A percentile compares a stretch with the other conserved stretches of the same genome.
Evolutionary conservation across 1,139 yeast genomes (phyloP).

Genomic region (Protomyces pachydermus): DNA sequence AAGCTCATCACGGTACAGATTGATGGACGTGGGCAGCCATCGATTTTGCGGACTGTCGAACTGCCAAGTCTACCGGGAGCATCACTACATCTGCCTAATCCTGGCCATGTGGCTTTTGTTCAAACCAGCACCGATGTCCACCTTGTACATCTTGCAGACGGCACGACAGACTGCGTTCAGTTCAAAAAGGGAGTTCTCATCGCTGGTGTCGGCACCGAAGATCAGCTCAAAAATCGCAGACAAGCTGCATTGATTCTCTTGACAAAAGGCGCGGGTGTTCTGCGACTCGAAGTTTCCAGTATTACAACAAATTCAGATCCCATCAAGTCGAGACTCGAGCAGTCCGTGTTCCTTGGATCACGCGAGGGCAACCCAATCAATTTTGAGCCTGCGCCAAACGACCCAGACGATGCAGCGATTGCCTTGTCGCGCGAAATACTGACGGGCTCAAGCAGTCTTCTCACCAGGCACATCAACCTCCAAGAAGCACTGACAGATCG

Average conservation of each 20-base stretch:
- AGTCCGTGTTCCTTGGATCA: conserved; percentile 63
- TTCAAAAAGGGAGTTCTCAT: conserved; percentile 53
- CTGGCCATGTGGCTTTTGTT: conserved; percentile 58
- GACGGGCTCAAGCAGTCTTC: conserved; percentile 46
- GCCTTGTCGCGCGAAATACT: conserved; percentile 53
- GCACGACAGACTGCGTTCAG: conserved; percentile 62
- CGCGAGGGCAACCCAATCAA: conserved; percentile 48
- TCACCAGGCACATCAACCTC: conserved; percentile 47
- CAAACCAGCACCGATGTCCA: conserved; percentile 44
- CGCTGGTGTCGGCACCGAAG: conserved; percentile 53
- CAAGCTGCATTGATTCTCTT: conserved; percentile 51
- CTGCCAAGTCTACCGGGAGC: conserved; percentile 49
- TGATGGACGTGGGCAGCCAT: conserved; percentile 35
- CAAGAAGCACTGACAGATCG: conserved; percentile 47
- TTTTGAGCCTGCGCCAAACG: conserved; percentile 40
- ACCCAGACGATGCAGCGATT: conserved; percentile 22
- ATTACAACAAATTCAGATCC: conserved; percentile 33
- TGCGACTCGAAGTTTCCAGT: conserved; percentile 54
- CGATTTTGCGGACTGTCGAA: conserved; percentile 55
- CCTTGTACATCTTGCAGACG: conserved; percentile 41
- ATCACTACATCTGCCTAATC: conserved; percentile 55
- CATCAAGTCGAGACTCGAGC: conserved; percentile 49
- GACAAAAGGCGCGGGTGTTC: conserved; percentile 58
- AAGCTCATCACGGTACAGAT: not conserved
- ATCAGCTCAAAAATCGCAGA: conserved; percentile 37